phyloP scores from a whole-genome alignment of 352 stramenopile species.

The Phytophthora litchii region DNA sequence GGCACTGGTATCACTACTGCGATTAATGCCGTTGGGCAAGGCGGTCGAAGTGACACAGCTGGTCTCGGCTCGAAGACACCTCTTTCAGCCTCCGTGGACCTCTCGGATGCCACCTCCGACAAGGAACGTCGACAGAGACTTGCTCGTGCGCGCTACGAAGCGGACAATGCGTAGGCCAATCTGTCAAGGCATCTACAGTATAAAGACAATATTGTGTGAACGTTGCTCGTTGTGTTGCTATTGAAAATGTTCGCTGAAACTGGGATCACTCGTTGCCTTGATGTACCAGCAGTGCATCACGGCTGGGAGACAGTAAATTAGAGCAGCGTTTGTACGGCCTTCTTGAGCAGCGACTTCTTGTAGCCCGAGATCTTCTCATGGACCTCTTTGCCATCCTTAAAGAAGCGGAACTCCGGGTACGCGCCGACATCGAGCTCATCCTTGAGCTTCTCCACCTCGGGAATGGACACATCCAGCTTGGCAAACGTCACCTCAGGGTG shows the following conservation, averaged over 20 bases:
- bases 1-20: conserved; percentile 79
- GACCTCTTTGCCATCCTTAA: conserved; percentile 82
- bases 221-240: conserved; percentile 13
- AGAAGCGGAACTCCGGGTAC: conserved; percentile 88
- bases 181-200: background rate
- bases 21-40: conserved; percentile 50
- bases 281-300: conserved; percentile 10
- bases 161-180: conserved; percentile 17
- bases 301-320: conserved; percentile 27
- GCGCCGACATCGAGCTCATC: conserved; percentile 71
- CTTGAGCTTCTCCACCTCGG: conserved; percentile 78
- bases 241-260: conserved; percentile 22
- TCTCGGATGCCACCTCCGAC: conserved; percentile 55
- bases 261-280: background rate
- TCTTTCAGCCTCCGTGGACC: conserved; percentile 39
- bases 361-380: conserved; percentile 76
- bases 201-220: conserved; percentile 3
- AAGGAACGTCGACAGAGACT: conserved; percentile 72
- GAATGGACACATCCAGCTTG: conserved; percentile 76
- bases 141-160: conserved; percentile 67
- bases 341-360: conserved; percentile 86
- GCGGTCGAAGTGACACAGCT: conserved; percentile 45
- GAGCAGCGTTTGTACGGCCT: conserved; percentile 62
- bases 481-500: conserved; percentile 78
- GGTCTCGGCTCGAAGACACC: conserved; percentile 55